Evolutionary conservation across 2,329 filamentous ascomycete species (phyloP).

Genomic region (Monilinia vaccinii-corymbosi): DNA sequence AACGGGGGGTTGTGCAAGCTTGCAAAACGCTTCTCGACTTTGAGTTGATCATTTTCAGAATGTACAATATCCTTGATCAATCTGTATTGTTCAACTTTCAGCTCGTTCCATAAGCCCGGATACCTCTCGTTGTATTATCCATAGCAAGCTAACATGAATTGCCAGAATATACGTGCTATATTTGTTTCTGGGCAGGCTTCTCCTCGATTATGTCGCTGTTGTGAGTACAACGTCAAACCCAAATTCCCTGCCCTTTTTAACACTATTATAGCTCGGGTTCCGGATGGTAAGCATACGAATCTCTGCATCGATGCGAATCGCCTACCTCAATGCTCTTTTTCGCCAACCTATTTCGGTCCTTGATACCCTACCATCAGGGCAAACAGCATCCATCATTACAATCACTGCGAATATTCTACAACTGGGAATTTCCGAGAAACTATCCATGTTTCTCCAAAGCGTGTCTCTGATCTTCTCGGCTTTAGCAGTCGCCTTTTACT

Average conservation of each 20-base stretch:
- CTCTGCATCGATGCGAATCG: constrained; percentile 49
- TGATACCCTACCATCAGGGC: constrained; percentile 54
- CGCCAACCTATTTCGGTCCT: constrained; percentile 57
- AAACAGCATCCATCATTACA: constrained; percentile 54
- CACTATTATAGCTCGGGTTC: constrained; percentile 32
- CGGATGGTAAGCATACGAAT: constrained; percentile 52
- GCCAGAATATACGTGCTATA: constrained; percentile 47
- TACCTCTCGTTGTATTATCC: neutral
- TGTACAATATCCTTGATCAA: too few relatives aligned
- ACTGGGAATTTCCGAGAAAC: constrained; percentile 52
- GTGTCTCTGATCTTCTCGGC: constrained; percentile 43
- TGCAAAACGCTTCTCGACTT: too few relatives aligned
- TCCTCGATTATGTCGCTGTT: constrained; percentile 45
- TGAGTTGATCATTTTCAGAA: too few relatives aligned
- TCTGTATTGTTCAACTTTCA: too few relatives aligned
- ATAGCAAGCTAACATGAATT: constrained; percentile 22
- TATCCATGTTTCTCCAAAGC: constrained; percentile 49
- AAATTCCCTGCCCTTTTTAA: neutral
- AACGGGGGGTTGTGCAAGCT: too few relatives aligned
- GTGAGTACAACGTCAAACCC: constrained; percentile 28
- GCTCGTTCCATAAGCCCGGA: too few relatives aligned
- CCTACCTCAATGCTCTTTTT: constrained; percentile 56
- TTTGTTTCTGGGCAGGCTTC: constrained; percentile 46
- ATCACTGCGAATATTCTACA: constrained; percentile 56
- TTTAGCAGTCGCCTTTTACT: constrained; percentile 44